These are phyloP conservation scores for Physcomitrium patens DNA, from an alignment of 225 moss, liverwort and hornwort species.

Conservation along the genomic window DNA sequence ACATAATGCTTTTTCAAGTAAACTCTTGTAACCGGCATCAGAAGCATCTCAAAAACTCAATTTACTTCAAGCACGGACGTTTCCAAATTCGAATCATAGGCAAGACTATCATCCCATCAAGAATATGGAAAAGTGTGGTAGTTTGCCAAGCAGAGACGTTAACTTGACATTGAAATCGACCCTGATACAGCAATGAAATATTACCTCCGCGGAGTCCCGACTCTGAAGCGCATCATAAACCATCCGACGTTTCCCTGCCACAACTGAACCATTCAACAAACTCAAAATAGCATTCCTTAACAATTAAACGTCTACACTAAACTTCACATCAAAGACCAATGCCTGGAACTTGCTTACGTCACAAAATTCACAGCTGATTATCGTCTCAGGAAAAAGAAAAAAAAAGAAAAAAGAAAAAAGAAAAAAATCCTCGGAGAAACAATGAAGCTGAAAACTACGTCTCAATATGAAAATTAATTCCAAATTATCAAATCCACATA, in stretches of 20 bases:
- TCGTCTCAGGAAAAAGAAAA: no score
- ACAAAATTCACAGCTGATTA: background rate
- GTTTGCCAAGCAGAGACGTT: background rate
- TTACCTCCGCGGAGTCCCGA: slow-evolving; percentile 32
- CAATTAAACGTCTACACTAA: background rate
- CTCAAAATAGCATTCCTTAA: background rate
- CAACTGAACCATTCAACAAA: slow-evolving; percentile 27
- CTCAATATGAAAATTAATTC: no score
- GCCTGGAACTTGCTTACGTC: background rate
- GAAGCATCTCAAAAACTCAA: background rate
- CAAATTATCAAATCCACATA: no score
- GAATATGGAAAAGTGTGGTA: background rate
- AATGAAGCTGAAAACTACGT: no score
- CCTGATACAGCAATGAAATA: background rate
- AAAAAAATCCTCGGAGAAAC: no score
- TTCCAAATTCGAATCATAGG: background rate
- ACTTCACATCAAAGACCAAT: background rate
- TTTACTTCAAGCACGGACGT: background rate
- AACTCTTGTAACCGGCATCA: background rate
- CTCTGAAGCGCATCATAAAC: slow-evolving; percentile 38
- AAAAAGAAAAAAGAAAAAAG: no score
- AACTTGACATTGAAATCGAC: background rate
- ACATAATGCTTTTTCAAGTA: background rate
- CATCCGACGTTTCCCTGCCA: slow-evolving; percentile 45
- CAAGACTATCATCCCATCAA: background rate